A percentile compares a stretch with the other conserved stretches of the same genome.
phyloP scores from a whole-genome alignment of 441 rosid species.

The Cnidoscolus chayamansa region DNA sequence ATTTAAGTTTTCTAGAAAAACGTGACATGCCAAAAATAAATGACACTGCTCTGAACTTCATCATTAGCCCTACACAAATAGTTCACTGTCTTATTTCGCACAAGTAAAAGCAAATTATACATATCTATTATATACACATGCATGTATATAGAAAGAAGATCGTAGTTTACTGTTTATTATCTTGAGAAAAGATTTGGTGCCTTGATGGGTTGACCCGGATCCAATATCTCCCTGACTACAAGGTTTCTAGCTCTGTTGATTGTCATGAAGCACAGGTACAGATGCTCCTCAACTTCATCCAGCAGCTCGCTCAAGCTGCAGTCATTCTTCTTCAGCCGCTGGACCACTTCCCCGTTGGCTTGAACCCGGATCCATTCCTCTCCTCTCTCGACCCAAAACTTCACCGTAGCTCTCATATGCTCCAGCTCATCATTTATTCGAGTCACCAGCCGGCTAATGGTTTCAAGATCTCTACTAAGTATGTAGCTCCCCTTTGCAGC shows the following conservation, averaged over 20 bases:
- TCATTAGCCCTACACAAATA: too few species aligned
- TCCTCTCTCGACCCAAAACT: slow-evolving; percentile 51
- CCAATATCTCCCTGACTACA: slow-evolving; percentile 45
- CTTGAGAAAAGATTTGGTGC: slow-evolving; percentile 2
- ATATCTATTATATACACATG: too few species aligned
- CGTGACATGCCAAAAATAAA: too few species aligned
- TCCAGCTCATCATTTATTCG: slow-evolving; percentile 62
- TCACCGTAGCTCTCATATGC: slow-evolving; percentile 41
- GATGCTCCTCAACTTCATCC: slow-evolving; percentile 74
- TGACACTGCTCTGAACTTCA: too few species aligned
- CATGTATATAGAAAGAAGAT: too few species aligned
- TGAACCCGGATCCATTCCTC: slow-evolving; percentile 46
- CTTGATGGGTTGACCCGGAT: slow-evolving; percentile 27
- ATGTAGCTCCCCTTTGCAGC: slow-evolving; percentile 78
- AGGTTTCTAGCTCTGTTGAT: slow-evolving; percentile 65
- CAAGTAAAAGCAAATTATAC: too few species aligned
- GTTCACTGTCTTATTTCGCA: too few species aligned
- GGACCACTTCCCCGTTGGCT: slow-evolving; percentile 43
- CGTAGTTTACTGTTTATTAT: background rate
- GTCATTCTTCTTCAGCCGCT: slow-evolving; percentile 43
- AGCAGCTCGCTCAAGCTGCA: slow-evolving; percentile 50
- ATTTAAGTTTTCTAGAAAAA: too few species aligned
- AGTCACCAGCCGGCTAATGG: slow-evolving; percentile 55
- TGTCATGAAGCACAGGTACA: slow-evolving; percentile 75
- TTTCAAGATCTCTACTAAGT: slow-evolving; percentile 61